Conservation (phyloP, 2,329 filamentous ascomycete genomes). For the Alternaria sp. region DNA sequence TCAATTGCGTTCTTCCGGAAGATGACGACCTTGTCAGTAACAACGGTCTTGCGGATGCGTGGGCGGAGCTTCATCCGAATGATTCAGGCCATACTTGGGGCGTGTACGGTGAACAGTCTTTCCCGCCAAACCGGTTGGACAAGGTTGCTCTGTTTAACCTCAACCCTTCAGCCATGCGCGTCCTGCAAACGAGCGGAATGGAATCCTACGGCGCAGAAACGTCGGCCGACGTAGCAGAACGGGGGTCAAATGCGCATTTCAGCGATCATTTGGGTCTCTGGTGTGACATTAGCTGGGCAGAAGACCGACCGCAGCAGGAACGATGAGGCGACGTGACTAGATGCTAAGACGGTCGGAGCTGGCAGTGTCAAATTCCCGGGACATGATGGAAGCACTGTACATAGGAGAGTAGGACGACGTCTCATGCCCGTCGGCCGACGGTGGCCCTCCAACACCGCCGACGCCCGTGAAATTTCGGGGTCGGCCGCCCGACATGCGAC, state of each 20-base stretch:
- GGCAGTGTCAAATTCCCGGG: background rate
- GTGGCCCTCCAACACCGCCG: background rate
- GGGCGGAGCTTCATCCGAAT: background rate
- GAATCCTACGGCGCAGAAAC: background rate
- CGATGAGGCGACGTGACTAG: background rate
- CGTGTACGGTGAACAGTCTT: conserved; percentile 4
- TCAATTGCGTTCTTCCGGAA: conserved; percentile 5
- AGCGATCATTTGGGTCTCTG: conserved; percentile 10
- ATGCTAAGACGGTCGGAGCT: background rate
- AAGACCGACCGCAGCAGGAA: background rate
- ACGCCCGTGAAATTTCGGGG: conserved; percentile 3
- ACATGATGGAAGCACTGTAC: background rate
- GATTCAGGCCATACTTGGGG: conserved; percentile 8
- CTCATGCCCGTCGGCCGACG: background rate
- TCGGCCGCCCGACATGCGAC: background rate
- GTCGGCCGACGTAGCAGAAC: background rate
- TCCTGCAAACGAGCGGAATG: conserved; percentile 3
- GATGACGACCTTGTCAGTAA: conserved; percentile 1
- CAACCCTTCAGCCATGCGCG: background rate
- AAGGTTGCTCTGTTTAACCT: conserved; percentile 1
- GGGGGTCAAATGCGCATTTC: background rate
- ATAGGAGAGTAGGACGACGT: background rate
- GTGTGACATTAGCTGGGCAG: background rate
- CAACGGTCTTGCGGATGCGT: conserved; percentile 3
- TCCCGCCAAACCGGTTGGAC: conserved; percentile 3